Evolutionary conservation across 352 stramenopile genomes (phyloP).

Genomic region (Phytophthora sp.): DNA sequence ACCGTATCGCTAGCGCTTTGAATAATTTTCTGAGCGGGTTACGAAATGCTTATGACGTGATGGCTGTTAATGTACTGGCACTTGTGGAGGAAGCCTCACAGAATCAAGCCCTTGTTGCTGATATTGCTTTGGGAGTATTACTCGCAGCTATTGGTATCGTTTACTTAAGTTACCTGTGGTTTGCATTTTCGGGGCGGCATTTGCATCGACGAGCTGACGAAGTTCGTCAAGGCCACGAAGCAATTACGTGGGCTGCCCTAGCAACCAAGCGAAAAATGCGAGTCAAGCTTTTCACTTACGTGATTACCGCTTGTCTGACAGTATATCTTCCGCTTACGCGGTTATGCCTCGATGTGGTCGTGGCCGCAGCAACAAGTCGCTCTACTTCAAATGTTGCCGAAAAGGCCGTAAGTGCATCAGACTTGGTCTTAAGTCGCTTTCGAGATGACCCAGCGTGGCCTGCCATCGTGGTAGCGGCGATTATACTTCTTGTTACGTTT

Average conservation of each 20-base stretch:
- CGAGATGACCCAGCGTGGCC: conserved; percentile 26
- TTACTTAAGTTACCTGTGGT: conserved; percentile 52
- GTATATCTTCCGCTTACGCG: conserved; percentile 54
- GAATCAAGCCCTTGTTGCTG: conserved; percentile 9
- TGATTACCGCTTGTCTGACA: conserved; percentile 48
- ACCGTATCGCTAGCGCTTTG: conserved; percentile 17
- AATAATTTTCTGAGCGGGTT: conserved; percentile 26
- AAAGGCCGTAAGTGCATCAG: conserved; percentile 8
- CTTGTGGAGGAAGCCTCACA: conserved; percentile 13
- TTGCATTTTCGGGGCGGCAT: conserved; percentile 36
- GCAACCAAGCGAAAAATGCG: conserved; percentile 38
- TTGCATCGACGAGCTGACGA: conserved; percentile 48
- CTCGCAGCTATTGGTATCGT: conserved; percentile 28
- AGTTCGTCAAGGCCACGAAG: conserved; percentile 55
- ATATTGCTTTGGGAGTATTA: conserved; percentile 35
- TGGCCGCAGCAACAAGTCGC: background rate
- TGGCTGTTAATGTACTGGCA: conserved; percentile 24
- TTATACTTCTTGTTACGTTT: conserved; percentile 45
- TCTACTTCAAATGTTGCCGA: background rate
- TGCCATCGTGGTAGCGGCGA: conserved; percentile 21
- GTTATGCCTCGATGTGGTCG: conserved; percentile 41
- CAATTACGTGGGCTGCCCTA: conserved; percentile 38
- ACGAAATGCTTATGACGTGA: conserved; percentile 33
- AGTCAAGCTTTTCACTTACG: conserved; percentile 43
- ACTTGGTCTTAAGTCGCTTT: conserved; percentile 23